Evolutionary conservation across 1,284 basidiomycete species (phyloP).

Genomic region (Melampsora occidentalis): DNA sequence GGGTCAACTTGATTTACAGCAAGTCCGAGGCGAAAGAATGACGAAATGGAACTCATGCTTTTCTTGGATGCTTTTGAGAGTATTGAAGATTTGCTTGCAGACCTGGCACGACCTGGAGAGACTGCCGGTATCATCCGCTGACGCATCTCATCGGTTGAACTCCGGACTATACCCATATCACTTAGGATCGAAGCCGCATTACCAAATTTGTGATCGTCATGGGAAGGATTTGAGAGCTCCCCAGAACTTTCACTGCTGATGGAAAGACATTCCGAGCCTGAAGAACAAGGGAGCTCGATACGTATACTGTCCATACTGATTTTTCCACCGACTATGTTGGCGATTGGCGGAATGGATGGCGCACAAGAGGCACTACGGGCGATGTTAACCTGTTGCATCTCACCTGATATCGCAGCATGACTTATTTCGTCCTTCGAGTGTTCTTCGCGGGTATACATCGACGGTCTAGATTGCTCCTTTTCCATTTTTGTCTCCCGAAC

Average conservation of each 20-base stretch:
- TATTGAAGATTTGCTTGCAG: slow-evolving; percentile 38
- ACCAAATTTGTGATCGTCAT: not conserved
- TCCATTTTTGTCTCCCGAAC: slow-evolving; percentile 24
- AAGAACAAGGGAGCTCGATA: slow-evolving; percentile 29
- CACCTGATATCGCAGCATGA: not conserved
- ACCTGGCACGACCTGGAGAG: slow-evolving; percentile 21
- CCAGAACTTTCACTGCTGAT: slow-evolving; percentile 10
- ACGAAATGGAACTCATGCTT: slow-evolving; percentile 38
- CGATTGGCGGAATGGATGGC: slow-evolving; percentile 36
- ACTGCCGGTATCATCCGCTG: not conserved
- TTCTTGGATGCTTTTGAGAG: slow-evolving; percentile 35
- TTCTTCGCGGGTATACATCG: not conserved
- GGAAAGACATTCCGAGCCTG: not conserved
- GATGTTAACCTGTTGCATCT: not conserved
- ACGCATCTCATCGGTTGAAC: not conserved
- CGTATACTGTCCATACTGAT: slow-evolving; percentile 38
- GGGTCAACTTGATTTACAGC: slow-evolving; percentile 8
- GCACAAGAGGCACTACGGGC: slow-evolving; percentile 32
- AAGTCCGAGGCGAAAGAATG: slow-evolving; percentile 27
- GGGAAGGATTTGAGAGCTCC: not conserved
- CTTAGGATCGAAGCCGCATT: not conserved
- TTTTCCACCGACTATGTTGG: slow-evolving; percentile 32
- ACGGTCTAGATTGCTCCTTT: slow-evolving; percentile 10
- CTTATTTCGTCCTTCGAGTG: not conserved
- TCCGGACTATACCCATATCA: slow-evolving; percentile 1